Conservation (phyloP, 2,329 filamentous ascomycete species). For the Botrytis hyacinthi region DNA sequence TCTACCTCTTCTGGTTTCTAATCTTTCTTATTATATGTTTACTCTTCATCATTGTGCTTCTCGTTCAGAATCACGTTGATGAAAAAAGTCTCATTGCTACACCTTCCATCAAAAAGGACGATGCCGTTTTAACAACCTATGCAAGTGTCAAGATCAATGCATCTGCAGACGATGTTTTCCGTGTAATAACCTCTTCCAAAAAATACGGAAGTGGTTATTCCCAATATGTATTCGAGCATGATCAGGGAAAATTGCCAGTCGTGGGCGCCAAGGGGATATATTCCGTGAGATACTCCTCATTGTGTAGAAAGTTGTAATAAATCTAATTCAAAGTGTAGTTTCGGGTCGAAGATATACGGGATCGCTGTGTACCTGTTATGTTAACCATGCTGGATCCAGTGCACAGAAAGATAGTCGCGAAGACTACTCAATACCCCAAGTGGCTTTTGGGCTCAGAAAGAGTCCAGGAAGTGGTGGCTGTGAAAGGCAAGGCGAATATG, state of each 20-base stretch:
- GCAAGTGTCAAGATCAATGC: constrained; percentile 27
- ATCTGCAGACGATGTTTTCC: constrained; percentile 28
- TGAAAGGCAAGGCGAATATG: constrained; percentile 22
- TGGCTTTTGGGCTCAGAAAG: constrained; percentile 29
- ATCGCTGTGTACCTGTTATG: constrained; percentile 11
- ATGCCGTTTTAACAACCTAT: constrained; percentile 25
- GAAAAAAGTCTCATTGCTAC: constrained; percentile 22
- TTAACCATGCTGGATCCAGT: constrained; percentile 27
- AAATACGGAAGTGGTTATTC: constrained; percentile 23
- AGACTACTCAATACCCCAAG: constrained; percentile 22
- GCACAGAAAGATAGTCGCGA: constrained; percentile 24
- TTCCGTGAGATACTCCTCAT: constrained; percentile 20
- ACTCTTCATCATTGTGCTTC: constrained; percentile 23
- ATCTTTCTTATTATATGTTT: constrained; percentile 12
- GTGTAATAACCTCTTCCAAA: constrained; percentile 25
- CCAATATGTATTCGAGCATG: constrained; percentile 27
- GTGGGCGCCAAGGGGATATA: constrained; percentile 27
- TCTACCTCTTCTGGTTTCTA: constrained; percentile 10
- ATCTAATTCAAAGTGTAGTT: constrained; percentile 3
- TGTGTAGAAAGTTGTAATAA: neutral
- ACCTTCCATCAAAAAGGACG: constrained; percentile 22
- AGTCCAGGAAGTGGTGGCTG: constrained; percentile 29
- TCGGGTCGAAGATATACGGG: constrained; percentile 7
- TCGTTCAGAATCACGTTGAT: constrained; percentile 21
- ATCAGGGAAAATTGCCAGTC: constrained; percentile 23